Evolutionary conservation across 2,329 filamentous ascomycete genomes (phyloP).

Genomic region (Hymenoscyphus infarciens): DNA sequence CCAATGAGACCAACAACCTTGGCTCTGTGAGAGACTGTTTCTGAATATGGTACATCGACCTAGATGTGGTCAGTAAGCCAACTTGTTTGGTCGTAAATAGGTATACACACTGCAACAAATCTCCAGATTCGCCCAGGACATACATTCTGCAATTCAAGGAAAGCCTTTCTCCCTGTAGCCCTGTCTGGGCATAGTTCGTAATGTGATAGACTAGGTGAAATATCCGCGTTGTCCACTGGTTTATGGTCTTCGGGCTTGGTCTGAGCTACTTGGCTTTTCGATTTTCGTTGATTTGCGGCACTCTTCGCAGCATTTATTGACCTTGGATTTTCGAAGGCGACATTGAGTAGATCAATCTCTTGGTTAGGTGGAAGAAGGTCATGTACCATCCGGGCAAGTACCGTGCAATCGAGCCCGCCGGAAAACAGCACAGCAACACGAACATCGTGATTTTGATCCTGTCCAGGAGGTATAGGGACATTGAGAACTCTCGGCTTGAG

Average conservation of each 20-base stretch:
- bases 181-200: slow-evolving; percentile 91
- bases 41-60: slow-evolving; percentile 78
- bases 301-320: slow-evolving; percentile 55
- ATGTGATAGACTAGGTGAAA: slow-evolving; percentile 31
- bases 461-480: slow-evolving; percentile 56
- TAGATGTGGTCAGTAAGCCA: slow-evolving; percentile 33
- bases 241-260: neutral
- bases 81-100: slow-evolving; percentile 10
- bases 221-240: neutral
- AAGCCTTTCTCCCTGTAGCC: slow-evolving; percentile 76
- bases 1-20: slow-evolving; percentile 75
- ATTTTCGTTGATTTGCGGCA: slow-evolving; percentile 31
- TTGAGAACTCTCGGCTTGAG: slow-evolving; percentile 61
- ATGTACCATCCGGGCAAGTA: slow-evolving; percentile 77
- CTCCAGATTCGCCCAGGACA: slow-evolving; percentile 74
- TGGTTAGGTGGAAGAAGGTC: slow-evolving; percentile 68
- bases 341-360: slow-evolving; percentile 83
- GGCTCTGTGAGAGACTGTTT: slow-evolving; percentile 65
- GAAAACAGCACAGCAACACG: slow-evolving; percentile 84
- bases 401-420: slow-evolving; percentile 87
- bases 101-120: slow-evolving; percentile 64
- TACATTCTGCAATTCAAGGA: slow-evolving; percentile 64
- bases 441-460: slow-evolving; percentile 37
- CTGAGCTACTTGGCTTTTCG: slow-evolving; percentile 13
- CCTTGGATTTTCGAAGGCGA: slow-evolving; percentile 92